Evolutionary conservation across 2,329 filamentous ascomycete species (phyloP), one percentile per base, ranked within the genome.

Genomic region (Monosporascus sp.): DNA sequence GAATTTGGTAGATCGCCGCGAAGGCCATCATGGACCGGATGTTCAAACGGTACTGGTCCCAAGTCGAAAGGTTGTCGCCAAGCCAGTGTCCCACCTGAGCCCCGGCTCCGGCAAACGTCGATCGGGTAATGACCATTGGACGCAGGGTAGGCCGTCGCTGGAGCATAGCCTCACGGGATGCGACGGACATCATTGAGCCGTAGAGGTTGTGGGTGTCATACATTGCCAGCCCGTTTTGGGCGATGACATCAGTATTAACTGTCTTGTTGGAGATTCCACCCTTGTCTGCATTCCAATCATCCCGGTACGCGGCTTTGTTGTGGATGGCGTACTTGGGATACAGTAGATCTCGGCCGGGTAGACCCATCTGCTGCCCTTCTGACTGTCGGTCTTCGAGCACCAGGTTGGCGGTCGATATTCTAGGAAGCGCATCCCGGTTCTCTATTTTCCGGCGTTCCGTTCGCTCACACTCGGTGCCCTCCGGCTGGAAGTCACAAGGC

Each of bases 161-260:
- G 6, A 83, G 68, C 87, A 92, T 88, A 1, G 88, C 84, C 14
- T 77, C 68, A 50, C 82, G 79, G 0, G 85, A 88, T 5, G 81
- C 73, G 18, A 75, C 70, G 1, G 84, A 87, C 88, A 91, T 92
- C 83, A 89, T 84, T 7, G 81, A 80, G 1, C 89, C 89, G 66
- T 89, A 90, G 1, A 91, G 69, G 60, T 91, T 91, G 67, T 92
- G 89, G 0, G 84, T 88, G 60, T 92, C 89, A 63, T 89, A 90
- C 67, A 88, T 82, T 20, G 76, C 74, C 38, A 84, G 72, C 1
- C 87, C 87, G 53, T 87, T 84, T 43, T 82, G 76, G 65, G 90
- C 87, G 8, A 85, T 77, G 8, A 89, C 70, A 63, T 89, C 80
- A 0, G 86, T 88, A 57, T 82, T 76, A 50, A 89, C 80, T 0